Conservation (phyloP, 176 grass and related monocot genomes). For the Zizania latifolia region DNA sequence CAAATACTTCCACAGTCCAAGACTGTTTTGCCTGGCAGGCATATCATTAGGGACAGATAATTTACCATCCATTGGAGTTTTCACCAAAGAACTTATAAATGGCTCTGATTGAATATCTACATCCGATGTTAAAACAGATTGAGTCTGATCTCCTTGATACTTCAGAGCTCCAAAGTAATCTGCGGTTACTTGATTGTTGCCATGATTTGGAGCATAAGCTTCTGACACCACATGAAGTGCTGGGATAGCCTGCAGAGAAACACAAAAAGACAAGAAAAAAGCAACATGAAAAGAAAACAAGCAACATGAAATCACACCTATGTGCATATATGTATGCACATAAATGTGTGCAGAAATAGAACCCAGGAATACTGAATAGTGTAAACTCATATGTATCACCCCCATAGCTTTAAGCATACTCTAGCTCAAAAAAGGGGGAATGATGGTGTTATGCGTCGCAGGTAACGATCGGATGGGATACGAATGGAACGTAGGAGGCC, state of each 20-base stretch:
- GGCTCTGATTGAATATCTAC: slow-evolving; percentile 33
- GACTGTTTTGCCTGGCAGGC: slow-evolving; percentile 49
- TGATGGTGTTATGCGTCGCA: too few relatives aligned
- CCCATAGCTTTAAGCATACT: neutral
- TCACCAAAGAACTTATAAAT: slow-evolving; percentile 18
- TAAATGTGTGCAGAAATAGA: neutral
- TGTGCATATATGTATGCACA: slow-evolving; percentile 2
- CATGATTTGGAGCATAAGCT: slow-evolving; percentile 30
- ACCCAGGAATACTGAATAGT: neutral
- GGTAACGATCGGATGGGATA: too few relatives aligned
- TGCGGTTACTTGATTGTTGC: slow-evolving; percentile 21
- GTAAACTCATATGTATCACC: neutral
- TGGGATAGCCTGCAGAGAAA: slow-evolving; percentile 29
- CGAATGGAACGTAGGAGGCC: too few relatives aligned
- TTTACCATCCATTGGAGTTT: slow-evolving; percentile 16
- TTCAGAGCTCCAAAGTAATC: slow-evolving; percentile 30
- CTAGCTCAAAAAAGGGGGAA: neutral
- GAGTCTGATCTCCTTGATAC: slow-evolving; percentile 29
- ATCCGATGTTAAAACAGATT: slow-evolving; percentile 23
- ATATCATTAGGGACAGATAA: slow-evolving; percentile 25
- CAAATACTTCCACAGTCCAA: slow-evolving; percentile 54
- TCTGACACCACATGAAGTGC: slow-evolving; percentile 12
- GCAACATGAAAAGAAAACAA: slow-evolving; percentile 8
- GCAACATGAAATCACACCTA: neutral
- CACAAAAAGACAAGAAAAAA: too few relatives aligned